These are phyloP conservation scores for Mycogone perniciosa DNA, from an alignment of 2,329 filamentous ascomycete genomes.

Conservation along the genomic window DNA sequence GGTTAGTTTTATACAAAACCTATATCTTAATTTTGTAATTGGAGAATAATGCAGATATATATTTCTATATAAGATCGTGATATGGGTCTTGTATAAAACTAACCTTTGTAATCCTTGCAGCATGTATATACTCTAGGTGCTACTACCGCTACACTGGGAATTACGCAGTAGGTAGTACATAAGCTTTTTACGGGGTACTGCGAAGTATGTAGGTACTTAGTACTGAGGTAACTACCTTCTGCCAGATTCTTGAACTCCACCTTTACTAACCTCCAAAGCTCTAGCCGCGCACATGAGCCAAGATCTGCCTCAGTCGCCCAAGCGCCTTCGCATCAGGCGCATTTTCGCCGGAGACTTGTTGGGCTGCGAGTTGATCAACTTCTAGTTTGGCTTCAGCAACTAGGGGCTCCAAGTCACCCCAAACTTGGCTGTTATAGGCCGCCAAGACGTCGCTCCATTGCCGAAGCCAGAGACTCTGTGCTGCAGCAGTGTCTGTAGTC, in stretches of 20 bases:
- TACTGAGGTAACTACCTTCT: too few relatives aligned
- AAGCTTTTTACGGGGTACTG: too few relatives aligned
- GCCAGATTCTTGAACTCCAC: too few relatives aligned
- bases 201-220: too few relatives aligned
- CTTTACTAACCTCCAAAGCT: too few relatives aligned
- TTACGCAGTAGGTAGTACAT: not conserved
- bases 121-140: not conserved
- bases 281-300: constrained; percentile 31
- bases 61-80: too few relatives aligned
- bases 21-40: too few relatives aligned
- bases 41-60: too few relatives aligned
- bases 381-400: constrained; percentile 52
- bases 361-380: constrained; percentile 30
- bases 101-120: too few relatives aligned
- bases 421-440: constrained; percentile 59
- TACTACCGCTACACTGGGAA: not conserved
- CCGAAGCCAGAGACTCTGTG: constrained; percentile 41
- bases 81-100: too few relatives aligned
- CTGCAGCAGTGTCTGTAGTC: constrained; percentile 30
- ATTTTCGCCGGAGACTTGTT: constrained; percentile 21
- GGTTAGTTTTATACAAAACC: too few relatives aligned
- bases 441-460: constrained; percentile 52
- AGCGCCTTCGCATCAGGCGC: constrained; percentile 25
- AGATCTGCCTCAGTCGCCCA: constrained; percentile 30
- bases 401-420: constrained; percentile 56